These are phyloP conservation scores for Penicilliopsis zonata DNA, from an alignment of 495 filamentous ascomycete genomes.

Conservation along the genomic window DNA sequence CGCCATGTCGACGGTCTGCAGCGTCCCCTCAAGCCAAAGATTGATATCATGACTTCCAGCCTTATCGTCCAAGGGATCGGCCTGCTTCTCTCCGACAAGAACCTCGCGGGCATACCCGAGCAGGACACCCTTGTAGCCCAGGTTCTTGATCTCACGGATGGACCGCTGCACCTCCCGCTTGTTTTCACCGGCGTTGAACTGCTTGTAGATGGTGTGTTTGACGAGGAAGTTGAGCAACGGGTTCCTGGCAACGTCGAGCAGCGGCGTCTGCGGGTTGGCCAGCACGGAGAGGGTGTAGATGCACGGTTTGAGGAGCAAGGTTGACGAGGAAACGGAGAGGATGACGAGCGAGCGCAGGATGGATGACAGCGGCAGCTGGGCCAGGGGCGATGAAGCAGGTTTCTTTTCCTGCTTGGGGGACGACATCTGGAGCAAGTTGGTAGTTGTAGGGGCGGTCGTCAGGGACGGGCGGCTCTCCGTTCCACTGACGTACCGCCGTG, in stretches of 20 bases:
- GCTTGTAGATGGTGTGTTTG: slow-evolving; percentile 38
- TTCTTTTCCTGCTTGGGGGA: slow-evolving; percentile 6
- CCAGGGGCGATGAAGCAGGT: slow-evolving; percentile 38
- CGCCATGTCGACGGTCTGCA: slow-evolving; percentile 66
- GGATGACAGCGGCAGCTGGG: slow-evolving; percentile 58
- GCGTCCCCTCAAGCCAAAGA: slow-evolving; percentile 61
- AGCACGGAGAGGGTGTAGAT: slow-evolving; percentile 56
- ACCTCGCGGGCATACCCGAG: slow-evolving; percentile 38
- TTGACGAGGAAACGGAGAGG: slow-evolving; percentile 68
- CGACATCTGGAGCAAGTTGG: slow-evolving; percentile 12
- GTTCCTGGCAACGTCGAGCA: slow-evolving; percentile 35
- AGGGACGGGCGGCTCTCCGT: slow-evolving; percentile 28
- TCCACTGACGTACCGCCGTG: slow-evolving; percentile 22
- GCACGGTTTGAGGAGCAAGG: slow-evolving; percentile 56
- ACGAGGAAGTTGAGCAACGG: slow-evolving; percentile 30
- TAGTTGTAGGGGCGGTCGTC: slow-evolving; percentile 12
- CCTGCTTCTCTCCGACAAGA: slow-evolving; percentile 22
- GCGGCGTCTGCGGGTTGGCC: slow-evolving; percentile 50
- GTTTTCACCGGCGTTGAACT: slow-evolving; percentile 40
- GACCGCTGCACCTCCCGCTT: slow-evolving; percentile 31
- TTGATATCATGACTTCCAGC: slow-evolving; percentile 46
- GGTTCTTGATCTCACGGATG: slow-evolving; percentile 27
- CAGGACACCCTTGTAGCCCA: slow-evolving; percentile 36
- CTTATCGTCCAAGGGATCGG: slow-evolving; percentile 19
- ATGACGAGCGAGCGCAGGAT: slow-evolving; percentile 72